These are phyloP conservation scores for Oenanthe sinensis DNA, from an alignment of 129 eudicot genomes.

Conservation along the genomic window DNA sequence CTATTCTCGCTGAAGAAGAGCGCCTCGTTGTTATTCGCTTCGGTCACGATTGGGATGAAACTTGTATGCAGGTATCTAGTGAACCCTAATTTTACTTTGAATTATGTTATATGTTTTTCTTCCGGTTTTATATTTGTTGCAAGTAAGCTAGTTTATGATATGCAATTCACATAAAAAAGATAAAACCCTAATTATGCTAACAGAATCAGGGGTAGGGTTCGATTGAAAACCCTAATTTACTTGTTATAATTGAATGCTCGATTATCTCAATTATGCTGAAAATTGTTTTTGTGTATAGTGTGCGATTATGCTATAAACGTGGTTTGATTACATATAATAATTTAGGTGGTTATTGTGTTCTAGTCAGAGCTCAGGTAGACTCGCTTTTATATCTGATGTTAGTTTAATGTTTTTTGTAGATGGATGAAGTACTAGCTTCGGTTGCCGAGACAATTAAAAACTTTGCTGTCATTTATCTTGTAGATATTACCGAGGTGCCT, in stretches of 20 bases:
- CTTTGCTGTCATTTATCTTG: constrained; percentile 47
- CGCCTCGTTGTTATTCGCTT: constrained; percentile 91
- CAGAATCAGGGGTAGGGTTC: no score
- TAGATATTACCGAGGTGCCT: constrained; percentile 89
- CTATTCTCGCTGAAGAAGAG: constrained; percentile 94
- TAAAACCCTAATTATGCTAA: background rate
- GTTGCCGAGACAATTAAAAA: constrained; percentile 58
- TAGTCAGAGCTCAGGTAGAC: background rate
- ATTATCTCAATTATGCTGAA: no score
- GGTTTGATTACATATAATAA: background rate
- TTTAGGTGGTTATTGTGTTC: background rate
- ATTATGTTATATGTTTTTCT: background rate
- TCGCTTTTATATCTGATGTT: background rate
- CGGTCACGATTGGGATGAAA: constrained; percentile 99
- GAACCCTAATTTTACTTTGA: background rate
- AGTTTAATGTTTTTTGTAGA: constrained; percentile 27
- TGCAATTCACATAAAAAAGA: background rate
- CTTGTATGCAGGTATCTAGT: constrained; percentile 89
- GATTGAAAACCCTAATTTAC: no score
- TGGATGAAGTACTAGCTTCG: constrained; percentile 87
- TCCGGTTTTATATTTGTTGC: background rate
- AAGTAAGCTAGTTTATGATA: background rate
- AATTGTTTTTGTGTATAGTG: no score
- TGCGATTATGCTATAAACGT: background rate
- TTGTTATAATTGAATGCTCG: no score